Conservation (phyloP, 2,329 filamentous ascomycete species). For the Arthrocladium fulminans region DNA sequence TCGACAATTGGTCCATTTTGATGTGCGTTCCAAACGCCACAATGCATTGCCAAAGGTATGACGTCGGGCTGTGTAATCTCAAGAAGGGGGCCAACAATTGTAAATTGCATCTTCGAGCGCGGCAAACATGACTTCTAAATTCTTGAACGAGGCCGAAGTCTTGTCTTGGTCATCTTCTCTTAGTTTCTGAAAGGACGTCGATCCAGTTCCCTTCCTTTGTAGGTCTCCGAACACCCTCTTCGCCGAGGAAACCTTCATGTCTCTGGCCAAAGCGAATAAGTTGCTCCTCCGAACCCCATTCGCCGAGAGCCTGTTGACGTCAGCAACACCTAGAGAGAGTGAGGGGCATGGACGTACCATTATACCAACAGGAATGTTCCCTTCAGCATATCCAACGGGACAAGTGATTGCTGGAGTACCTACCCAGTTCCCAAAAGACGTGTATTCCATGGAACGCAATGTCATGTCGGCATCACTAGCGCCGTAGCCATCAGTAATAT, state of each 20-base stretch:
- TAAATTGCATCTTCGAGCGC: too few relatives aligned
- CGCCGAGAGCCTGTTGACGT: conserved; percentile 35
- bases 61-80: too few relatives aligned
- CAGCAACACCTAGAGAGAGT: conserved; percentile 2
- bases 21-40: too few relatives aligned
- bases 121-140: too few relatives aligned
- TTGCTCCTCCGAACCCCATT: conserved; percentile 46
- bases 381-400: conserved; percentile 60
- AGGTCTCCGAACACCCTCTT: conserved; percentile 31
- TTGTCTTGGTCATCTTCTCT: background rate
- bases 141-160: too few relatives aligned
- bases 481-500: conserved; percentile 48
- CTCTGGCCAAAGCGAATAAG: conserved; percentile 44
- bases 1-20: too few relatives aligned
- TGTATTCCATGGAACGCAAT: conserved; percentile 74
- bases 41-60: too few relatives aligned
- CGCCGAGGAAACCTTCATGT: conserved; percentile 26
- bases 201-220: conserved; percentile 36
- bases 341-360: conserved; percentile 31
- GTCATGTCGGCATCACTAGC: conserved; percentile 64
- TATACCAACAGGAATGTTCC: conserved; percentile 44
- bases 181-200: conserved; percentile 36
- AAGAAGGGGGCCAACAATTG: too few relatives aligned
- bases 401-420: conserved; percentile 67
- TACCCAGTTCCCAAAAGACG: conserved; percentile 73